A percentile compares a stretch with the other conserved stretches of the same genome.
Conservation (phyloP, 2,329 filamentous ascomycete genomes). For the Trichoderma harzianum region DNA sequence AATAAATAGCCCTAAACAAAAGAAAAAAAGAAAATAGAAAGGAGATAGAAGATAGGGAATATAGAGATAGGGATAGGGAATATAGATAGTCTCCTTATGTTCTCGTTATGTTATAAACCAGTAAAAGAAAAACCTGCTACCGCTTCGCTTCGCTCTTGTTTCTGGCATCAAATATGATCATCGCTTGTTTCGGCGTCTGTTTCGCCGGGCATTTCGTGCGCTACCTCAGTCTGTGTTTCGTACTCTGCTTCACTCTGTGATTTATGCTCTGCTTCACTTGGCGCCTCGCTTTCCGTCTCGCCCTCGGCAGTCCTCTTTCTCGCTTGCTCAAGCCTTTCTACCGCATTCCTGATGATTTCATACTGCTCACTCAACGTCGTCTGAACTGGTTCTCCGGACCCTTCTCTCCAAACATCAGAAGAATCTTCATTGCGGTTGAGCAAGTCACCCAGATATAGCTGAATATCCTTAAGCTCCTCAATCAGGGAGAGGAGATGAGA, state of each 20-base stretch:
- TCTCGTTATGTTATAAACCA: neutral
- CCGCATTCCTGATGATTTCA: neutral
- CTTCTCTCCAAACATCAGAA: slow-evolving; percentile 1
- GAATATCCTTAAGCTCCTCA: slow-evolving; percentile 70
- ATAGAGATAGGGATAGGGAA: neutral
- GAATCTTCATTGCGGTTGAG: slow-evolving; percentile 67
- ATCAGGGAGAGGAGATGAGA: slow-evolving; percentile 67
- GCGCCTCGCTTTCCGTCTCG: neutral
- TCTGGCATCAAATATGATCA: neutral
- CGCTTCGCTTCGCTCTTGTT: neutral
- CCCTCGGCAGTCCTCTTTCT: neutral
- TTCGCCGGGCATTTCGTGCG: neutral
- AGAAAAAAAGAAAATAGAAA: neutral
- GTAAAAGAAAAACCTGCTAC: neutral
- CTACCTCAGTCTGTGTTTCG: too few relatives aligned
- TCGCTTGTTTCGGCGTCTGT: neutral
- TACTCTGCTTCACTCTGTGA: neutral
- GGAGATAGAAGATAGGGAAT: neutral
- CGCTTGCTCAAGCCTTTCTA: slow-evolving; percentile 11
- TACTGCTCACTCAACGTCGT: slow-evolving; percentile 14
- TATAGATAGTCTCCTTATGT: neutral
- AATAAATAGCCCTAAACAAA: neutral
- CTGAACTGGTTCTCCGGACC: neutral
- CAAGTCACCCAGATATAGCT: slow-evolving; percentile 66
- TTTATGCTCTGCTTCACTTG: neutral